These are phyloP conservation scores for Marsdenia floribunda DNA, from an alignment of 257 asterid genomes.

Conservation along the genomic window DNA sequence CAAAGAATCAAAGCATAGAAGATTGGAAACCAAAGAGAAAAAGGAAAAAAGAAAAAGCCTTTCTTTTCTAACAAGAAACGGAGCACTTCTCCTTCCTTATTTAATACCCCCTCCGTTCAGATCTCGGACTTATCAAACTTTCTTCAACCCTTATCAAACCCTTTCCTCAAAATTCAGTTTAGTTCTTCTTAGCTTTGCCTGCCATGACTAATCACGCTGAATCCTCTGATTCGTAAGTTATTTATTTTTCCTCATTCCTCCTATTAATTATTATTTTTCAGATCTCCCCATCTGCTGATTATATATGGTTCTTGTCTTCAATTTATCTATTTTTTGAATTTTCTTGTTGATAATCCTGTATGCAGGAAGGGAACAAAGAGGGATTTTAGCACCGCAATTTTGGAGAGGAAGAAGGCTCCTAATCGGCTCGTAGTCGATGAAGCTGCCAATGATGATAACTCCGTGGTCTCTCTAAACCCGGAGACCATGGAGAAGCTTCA, in stretches of 20 bases:
- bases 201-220: slow-evolving; percentile 55
- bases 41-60: background rate
- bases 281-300: slow-evolving; percentile 23
- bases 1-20: slow-evolving; percentile 10
- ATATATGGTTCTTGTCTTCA: background rate
- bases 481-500: slow-evolving; percentile 85
- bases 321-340: background rate
- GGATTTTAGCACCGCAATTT: slow-evolving; percentile 81
- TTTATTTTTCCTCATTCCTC: background rate
- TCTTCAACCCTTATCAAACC: slow-evolving; percentile 17
- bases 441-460: slow-evolving; percentile 77
- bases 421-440: slow-evolving; percentile 81
- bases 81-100: slow-evolving; percentile 14
- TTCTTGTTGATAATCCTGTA: slow-evolving; percentile 12
- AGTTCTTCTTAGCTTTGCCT: background rate
- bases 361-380: slow-evolving; percentile 75
- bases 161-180: background rate
- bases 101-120: slow-evolving; percentile 10
- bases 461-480: slow-evolving; percentile 72
- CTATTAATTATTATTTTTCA: slow-evolving; percentile 8
- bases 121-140: slow-evolving; percentile 13
- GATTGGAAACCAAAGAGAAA: no score
- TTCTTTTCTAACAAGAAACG: slow-evolving; percentile 62
- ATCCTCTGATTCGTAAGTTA: slow-evolving; percentile 58
- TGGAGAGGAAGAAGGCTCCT: slow-evolving; percentile 81